Evolutionary conservation across 1,284 basidiomycete genomes (phyloP), one percentile per base, ranked within the genome.

Genomic region (Amylostereum areolatum): DNA sequence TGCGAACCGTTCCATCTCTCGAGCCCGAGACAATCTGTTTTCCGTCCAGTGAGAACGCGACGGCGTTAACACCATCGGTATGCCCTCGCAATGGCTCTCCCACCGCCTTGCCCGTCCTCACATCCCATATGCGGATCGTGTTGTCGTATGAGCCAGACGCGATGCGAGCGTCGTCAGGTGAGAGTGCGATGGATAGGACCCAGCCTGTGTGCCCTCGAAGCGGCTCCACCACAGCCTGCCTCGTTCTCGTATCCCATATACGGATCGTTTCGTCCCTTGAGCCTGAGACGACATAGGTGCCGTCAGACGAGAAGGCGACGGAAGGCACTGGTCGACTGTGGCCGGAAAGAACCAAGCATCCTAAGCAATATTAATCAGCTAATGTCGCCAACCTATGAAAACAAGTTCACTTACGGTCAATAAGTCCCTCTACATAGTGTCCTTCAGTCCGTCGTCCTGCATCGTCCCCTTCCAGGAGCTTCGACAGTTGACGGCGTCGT

Each of bases 61-160:
- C 24, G 12, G 41, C 6, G 24, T 7, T 28, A 6, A 43, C 25
- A 6, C 5, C 25, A 7, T 4, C 41, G 4, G 6, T 7, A 28
- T 43, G 41, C 6, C 41, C 41, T 8, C 4, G n/a, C 7, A 43
- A 28, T 6, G 41, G 41, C 4, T 27, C 25, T 7, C 41, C 41
- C 6, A 43, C n/a, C 41, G 6, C 8, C 6, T 43, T 10, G 7
- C 41, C 48, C 4, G 43, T 32, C 5, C 24, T 7, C 8, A 37
- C 37, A 31, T 47, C 39, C 46, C 46, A 47, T 29, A 47, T 18
- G 11, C 37, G 11, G 7, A 47, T 29, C 11, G 46, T 47, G n/a
- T 31, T 27, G 25, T 47, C 37, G 7, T 7, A 28, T 8, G 35
- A 42, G 30, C 28, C 46, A 24, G 46, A 47, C 25, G 29, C 33